Evolutionary conservation across 805 yeast genomes (phyloP).

Genomic region (Candida multigemmis): DNA sequence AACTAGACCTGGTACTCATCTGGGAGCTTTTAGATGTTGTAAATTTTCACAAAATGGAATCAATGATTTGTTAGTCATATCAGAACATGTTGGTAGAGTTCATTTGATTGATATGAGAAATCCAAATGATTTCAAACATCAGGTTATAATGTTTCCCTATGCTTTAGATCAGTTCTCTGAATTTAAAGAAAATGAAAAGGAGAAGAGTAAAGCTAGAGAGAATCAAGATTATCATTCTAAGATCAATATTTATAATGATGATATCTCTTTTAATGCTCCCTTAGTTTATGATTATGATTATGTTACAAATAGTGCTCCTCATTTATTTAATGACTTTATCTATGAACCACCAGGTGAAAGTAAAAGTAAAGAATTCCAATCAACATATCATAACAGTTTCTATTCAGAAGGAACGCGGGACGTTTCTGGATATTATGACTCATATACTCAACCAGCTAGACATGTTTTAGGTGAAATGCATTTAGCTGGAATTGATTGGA

Average conservation of each 20-base stretch:
- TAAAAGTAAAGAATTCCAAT: constrained; percentile 2
- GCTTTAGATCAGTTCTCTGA: constrained; percentile 27
- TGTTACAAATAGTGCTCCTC: constrained; percentile 24
- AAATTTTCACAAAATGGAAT: constrained; percentile 43
- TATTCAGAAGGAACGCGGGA: not conserved
- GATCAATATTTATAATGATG: constrained; percentile 6
- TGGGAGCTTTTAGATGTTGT: constrained; percentile 62
- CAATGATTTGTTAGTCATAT: constrained; percentile 66
- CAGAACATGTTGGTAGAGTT: constrained; percentile 82
- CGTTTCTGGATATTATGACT: constrained; percentile 9
- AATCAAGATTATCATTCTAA: constrained; percentile 2
- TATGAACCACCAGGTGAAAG: constrained; percentile 18
- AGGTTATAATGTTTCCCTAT: constrained; percentile 61
- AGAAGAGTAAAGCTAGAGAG: not conserved
- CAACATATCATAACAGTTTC: constrained; percentile 1
- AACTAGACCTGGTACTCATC: constrained; percentile 45
- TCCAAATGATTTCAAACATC: constrained; percentile 47
- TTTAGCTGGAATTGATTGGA: constrained; percentile 31
- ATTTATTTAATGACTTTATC: constrained; percentile 24
- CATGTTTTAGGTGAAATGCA: constrained; percentile 37
- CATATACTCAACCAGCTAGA: constrained; percentile 20
- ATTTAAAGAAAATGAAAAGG: not conserved
- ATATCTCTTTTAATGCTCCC: constrained; percentile 17
- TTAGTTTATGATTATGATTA: constrained; percentile 35
- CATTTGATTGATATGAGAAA: constrained; percentile 78